Evolutionary conservation across 495 filamentous ascomycete species (phyloP).

Genomic region (Neurospora cerealis): DNA sequence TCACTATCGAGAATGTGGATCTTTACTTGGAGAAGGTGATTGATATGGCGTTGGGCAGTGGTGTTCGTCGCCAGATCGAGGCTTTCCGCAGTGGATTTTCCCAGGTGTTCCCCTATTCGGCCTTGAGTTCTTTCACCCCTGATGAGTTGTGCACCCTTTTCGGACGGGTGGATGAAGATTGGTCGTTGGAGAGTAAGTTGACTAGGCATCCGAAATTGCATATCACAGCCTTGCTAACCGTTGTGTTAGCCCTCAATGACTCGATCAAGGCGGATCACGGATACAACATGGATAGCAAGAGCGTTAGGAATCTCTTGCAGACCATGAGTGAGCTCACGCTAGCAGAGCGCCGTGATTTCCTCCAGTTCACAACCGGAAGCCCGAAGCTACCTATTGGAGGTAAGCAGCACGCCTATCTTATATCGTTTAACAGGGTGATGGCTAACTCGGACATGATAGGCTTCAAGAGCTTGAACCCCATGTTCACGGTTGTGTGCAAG

Average conservation of each 20-base stretch:
- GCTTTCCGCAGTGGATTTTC: conserved; percentile 90
- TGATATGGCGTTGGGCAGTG: conserved; percentile 79
- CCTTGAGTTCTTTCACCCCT: conserved; percentile 88
- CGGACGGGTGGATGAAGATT: conserved; percentile 89
- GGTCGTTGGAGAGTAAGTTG: conserved; percentile 87
- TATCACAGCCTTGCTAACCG: conserved; percentile 5
- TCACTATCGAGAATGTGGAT: conserved; percentile 86
- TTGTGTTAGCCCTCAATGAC: conserved; percentile 71
- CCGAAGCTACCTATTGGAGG: conserved; percentile 98
- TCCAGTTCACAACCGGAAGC: conserved; percentile 97
- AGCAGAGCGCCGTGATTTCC: conserved; percentile 78
- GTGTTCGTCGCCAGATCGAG: conserved; percentile 81
- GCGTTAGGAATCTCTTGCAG: conserved; percentile 86
- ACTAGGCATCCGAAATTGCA: not conserved
- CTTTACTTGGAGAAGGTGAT: conserved; percentile 82
- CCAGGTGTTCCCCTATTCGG: conserved; percentile 90
- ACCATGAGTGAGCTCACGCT: conserved; percentile 81
- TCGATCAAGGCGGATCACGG: conserved; percentile 99
- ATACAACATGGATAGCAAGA: conserved; percentile 98
- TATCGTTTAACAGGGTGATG: not conserved
- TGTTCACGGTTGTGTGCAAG: conserved; percentile 98
- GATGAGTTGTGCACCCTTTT: conserved; percentile 96
- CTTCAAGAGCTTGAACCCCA: conserved; percentile 92
- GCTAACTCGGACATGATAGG: conserved; percentile 40
- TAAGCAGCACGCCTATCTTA: conserved; percentile 33